Evolutionary conservation across 2,329 filamentous ascomycete species (phyloP), one percentile per base, ranked within the genome.

Genomic region (Volutella citrinella): DNA sequence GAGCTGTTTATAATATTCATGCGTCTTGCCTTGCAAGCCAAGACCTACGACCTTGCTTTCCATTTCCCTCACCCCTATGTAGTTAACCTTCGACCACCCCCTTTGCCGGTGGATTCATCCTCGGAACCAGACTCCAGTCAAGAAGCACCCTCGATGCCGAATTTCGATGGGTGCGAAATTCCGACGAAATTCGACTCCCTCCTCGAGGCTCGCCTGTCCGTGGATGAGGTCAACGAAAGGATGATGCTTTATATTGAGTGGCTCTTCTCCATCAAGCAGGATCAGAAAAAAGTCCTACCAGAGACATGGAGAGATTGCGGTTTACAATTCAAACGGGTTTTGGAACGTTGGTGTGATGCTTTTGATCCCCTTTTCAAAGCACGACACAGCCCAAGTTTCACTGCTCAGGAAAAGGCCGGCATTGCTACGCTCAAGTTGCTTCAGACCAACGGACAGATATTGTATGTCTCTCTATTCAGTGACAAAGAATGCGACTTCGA

Each of bases 21-120:
- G 3, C 70, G 78, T 5, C 63, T 82, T 3, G 77, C 76, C 4
- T 78, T 82, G 26, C 78, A 82, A 53, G 78, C 78, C 26, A 82
- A 82, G 51, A 80, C 77, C 1, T 82, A 82, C 51, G 78, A 82
- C 48, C 77, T 82, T 76, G 78, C 78, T 19, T 82, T 82, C 49
- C 78, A 82, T 52, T 81, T 82, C 39, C 78, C 78, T 2, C 67
- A 77, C 19, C 77, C 78, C 1, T 79, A 72, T 36, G 76, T 81
- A 6, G 69, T 40, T 40, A 49, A 30, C 18, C 36, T 43, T 3
- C 45, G 42, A 43, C 49, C 38, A 50, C 62, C 27, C 52, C 62
- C 44, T 44, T 66, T 7, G 44, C 57, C 9, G 24, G 60, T 23
- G 17, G 34, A 27, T 14, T 35, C 42, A 14, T 32, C 40, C 9